A percentile compares a stretch with the other conserved stretches of the same genome.
Evolutionary conservation across 257 asterid genomes (phyloP).

Genomic region (Salvia splendens): DNA sequence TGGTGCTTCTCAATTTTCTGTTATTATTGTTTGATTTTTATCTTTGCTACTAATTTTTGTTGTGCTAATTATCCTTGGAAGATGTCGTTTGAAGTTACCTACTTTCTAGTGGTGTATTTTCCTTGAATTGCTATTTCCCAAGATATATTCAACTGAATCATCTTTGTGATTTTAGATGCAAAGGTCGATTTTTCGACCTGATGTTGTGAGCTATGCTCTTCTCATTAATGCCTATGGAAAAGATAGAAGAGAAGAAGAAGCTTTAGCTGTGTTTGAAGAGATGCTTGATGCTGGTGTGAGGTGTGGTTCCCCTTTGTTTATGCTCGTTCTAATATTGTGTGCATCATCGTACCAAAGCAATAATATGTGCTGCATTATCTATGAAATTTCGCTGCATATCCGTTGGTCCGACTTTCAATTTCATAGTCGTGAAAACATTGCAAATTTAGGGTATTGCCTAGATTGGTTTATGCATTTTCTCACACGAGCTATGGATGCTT

Average conservation of each 20-base stretch:
- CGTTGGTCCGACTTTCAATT: too few relatives aligned
- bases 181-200: conserved; percentile 71
- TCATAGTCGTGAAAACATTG: too few relatives aligned
- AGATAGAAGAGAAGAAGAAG: conserved; percentile 99
- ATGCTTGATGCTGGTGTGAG: conserved; percentile 99
- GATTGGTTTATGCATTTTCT: neutral
- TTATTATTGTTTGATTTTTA: too few relatives aligned
- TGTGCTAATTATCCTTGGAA: neutral
- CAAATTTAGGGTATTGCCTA: neutral
- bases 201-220: conserved; percentile 91
- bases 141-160: conserved; percentile 12
- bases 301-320: conserved; percentile 40
- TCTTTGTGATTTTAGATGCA: conserved; percentile 69
- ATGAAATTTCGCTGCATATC: neutral
- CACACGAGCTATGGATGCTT: conserved; percentile 11
- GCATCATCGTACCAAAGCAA: neutral
- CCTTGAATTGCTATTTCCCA: too few relatives aligned
- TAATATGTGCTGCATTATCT: neutral
- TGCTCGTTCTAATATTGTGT: conserved; percentile 17
- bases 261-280: conserved; percentile 94
- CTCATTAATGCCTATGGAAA: conserved; percentile 89
- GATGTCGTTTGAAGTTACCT: too few relatives aligned
- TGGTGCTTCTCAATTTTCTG: neutral
- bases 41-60: neutral
- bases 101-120: too few relatives aligned